These are phyloP conservation scores for Ambrosia hybrid DNA, from an alignment of 140 eudicot species.

Conservation along the genomic window DNA sequence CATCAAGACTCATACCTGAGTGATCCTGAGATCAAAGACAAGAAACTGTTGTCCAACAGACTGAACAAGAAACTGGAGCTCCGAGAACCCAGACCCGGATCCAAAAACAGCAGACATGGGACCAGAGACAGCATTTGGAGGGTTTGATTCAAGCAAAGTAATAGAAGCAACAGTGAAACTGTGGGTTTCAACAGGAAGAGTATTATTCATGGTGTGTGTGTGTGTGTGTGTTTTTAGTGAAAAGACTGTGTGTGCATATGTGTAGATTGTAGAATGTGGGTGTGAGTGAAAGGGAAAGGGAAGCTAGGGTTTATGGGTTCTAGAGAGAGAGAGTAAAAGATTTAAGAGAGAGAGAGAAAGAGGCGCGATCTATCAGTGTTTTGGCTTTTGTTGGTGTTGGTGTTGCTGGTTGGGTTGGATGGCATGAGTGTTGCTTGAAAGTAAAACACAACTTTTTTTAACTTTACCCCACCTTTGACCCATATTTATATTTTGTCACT, in stretches of 20 bases:
- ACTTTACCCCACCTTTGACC: too few species aligned
- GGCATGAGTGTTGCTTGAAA: too few species aligned
- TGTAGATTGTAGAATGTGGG: slow-evolving; percentile 15
- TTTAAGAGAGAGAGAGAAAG: slow-evolving; percentile 5
- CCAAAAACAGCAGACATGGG: slow-evolving; percentile 49
- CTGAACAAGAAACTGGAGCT: slow-evolving; percentile 2
- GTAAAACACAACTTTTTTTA: too few species aligned
- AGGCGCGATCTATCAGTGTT: slow-evolving; percentile 25
- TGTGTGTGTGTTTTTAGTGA: not conserved
- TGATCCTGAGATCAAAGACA: slow-evolving; percentile 43
- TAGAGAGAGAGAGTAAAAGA: slow-evolving; percentile 22
- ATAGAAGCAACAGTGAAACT: slow-evolving; percentile 46
- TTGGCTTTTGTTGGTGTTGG: not conserved
- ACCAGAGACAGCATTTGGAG: slow-evolving; percentile 15
- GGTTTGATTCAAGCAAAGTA: too few species aligned
- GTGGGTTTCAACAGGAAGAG: slow-evolving; percentile 24
- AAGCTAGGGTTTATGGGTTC: slow-evolving; percentile 43
- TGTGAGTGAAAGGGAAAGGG: slow-evolving; percentile 12
- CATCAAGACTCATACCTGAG: slow-evolving; percentile 38
- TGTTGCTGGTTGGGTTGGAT: too few species aligned
- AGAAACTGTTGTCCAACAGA: slow-evolving; percentile 38
- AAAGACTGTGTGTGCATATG: not conserved
- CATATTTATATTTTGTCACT: too few species aligned
- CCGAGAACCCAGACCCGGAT: slow-evolving; percentile 43
- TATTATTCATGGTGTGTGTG: slow-evolving; percentile 20